Base-by-base conservation (phyloP, 176 grass and related monocot species). In the Alloteropsis semialata region DNA sequence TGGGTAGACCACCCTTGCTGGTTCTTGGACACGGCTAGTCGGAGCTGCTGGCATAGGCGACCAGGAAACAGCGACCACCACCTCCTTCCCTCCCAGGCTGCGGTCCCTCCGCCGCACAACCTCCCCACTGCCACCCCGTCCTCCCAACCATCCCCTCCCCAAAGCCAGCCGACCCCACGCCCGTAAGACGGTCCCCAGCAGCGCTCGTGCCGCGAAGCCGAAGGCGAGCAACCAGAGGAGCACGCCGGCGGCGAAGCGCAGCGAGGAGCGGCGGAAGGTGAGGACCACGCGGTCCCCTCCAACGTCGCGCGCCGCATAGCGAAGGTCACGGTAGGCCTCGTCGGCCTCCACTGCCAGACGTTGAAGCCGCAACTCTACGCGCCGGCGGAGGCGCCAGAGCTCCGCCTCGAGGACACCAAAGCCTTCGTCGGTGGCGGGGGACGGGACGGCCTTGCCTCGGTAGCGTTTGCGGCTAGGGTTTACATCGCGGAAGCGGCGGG, bases 31-130 rank as follows among this genome's bases (percentile, higher is more conserved):
- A 51, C 25, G 87, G 72, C 59, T 89, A 25, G 24, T 63, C n/a
- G 55, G 75, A 80, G 83, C 55, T 15, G 48, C 46, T 13, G 48
- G 32, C 19, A n/a, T 45, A n/a, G 72, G 75, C 1, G 57, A 48
- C 21, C 64, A 79, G 12, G 72, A 75, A 14, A 86, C 72, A 28
- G 84, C 87, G 0, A 91, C 92, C 67, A 94, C 87, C 48, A 94
- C 92, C 78, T 91, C 92, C 38, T 88, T 91, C 54, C 92, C 87
- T 8, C 87, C 92, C 16, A 94, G 66, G 84, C 92, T 91, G 30
- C 92, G 84, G 75, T 94, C 92, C 84, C 92, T 80, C 62, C 82
- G 82, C 13, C 54, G 45, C 67, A 91, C 78, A 3, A 86, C 71
- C 22, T 63, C 32, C 11, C 22, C 33, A 17, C 76, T 24, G 25